Evolutionary conservation across 176 grass and related monocot genomes (phyloP).

Genomic region (Dactylis glomerata): DNA sequence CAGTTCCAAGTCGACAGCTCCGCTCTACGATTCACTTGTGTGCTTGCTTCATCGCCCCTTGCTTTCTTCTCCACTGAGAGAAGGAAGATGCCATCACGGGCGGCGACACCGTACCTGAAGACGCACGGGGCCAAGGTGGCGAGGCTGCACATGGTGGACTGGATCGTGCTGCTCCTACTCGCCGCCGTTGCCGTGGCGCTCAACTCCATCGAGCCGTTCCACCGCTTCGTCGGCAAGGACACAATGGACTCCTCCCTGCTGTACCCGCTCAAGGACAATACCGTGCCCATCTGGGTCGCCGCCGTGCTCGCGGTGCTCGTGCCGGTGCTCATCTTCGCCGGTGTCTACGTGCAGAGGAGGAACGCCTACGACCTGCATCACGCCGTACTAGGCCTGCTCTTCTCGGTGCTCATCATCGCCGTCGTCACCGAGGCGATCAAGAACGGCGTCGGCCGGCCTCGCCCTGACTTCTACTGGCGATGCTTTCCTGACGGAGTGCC

Average conservation of each 20-base stretch:
- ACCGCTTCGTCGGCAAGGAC: conserved; percentile 67
- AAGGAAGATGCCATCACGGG: too few species aligned
- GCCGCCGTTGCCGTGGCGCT: conserved; percentile 35
- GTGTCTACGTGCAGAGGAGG: conserved; percentile 37
- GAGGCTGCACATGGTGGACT: conserved; percentile 48
- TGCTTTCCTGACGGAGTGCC: conserved; percentile 43
- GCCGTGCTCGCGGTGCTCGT: conserved; percentile 13
- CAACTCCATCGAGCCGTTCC: conserved; percentile 68
- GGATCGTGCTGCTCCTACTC: conserved; percentile 55
- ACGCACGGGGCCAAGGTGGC: conserved; percentile 39
- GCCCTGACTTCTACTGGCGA: conserved; percentile 47
- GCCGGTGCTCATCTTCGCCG: conserved; percentile 34
- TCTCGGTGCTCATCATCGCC: conserved; percentile 34
- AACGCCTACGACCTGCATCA: conserved; percentile 55
- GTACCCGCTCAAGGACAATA: conserved; percentile 73
- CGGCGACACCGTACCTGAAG: conserved; percentile 30
- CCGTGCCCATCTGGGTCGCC: conserved; percentile 60
- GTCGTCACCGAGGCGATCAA: conserved; percentile 50
- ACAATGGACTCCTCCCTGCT: conserved; percentile 60
- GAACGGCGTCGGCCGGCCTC: conserved; percentile 44
- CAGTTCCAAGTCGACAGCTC: too few species aligned
- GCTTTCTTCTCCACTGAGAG: too few species aligned
- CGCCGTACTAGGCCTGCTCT: conserved; percentile 45
- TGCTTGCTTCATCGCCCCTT: too few species aligned
- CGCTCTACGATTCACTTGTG: too few species aligned